These are phyloP conservation scores for Thermomucor indicae-seudaticae DNA, from an alignment of 371 early-diverging fungal genomes.

Conservation along the genomic window DNA sequence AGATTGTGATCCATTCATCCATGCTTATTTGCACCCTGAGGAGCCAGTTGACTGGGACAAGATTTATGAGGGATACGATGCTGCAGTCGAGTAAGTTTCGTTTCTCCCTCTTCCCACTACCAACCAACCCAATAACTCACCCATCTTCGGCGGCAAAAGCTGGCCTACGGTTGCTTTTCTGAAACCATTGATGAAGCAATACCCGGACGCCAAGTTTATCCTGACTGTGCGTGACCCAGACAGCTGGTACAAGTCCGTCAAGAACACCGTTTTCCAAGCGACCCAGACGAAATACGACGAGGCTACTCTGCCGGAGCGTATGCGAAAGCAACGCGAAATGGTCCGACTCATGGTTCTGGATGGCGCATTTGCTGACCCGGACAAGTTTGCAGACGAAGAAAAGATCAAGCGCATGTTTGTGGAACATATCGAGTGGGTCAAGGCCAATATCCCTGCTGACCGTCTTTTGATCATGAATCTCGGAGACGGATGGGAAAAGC, in stretches of 20 bases:
- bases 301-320: background rate
- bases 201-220: constrained; percentile 37
- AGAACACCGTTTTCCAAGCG: constrained; percentile 17
- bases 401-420: constrained; percentile 11
- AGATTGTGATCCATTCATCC: constrained; percentile 5
- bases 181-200: constrained; percentile 11
- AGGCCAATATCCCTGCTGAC: constrained; percentile 20
- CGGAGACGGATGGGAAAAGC: constrained; percentile 25
- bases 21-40: constrained; percentile 16
- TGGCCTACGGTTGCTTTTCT: constrained; percentile 25
- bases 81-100: constrained; percentile 25
- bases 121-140: background rate
- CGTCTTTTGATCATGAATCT: constrained; percentile 19
- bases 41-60: constrained; percentile 28
- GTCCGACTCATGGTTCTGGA: constrained; percentile 4
- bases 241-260: constrained; percentile 28
- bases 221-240: constrained; percentile 28
- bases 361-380: constrained; percentile 10
- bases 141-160: background rate
- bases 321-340: constrained; percentile 4
- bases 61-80: constrained; percentile 19
- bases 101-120: too few relatives aligned
- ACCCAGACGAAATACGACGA: background rate
- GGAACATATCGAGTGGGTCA: constrained; percentile 30
- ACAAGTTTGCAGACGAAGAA: constrained; percentile 15